Conservation (phyloP, 139 green algal species). For the Chlorella vulgaris region DNA sequence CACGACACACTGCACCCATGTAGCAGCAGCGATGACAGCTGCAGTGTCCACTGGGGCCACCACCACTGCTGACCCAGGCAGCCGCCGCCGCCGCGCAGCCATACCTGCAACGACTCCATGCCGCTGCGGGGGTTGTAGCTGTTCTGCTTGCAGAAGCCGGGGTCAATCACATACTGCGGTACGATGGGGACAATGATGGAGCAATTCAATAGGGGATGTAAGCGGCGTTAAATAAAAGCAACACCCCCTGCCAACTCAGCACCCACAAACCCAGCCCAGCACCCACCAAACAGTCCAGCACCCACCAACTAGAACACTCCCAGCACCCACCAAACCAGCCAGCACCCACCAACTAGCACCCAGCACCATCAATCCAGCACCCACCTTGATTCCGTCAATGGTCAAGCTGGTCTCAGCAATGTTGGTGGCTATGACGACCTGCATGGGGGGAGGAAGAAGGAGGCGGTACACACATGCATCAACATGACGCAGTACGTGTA, state of each 20-base stretch:
- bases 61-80: background rate
- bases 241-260: background rate
- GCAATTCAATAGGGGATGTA: background rate
- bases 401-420: conserved; percentile 98
- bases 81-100: no score
- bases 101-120: conserved; percentile 87
- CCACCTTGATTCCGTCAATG: conserved; percentile 94
- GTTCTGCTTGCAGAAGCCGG: conserved; percentile 98
- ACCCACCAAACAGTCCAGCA: background rate
- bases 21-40: no score
- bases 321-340: background rate
- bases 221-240: background rate
- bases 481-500: background rate
- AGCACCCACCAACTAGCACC: background rate
- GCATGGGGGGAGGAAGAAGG: background rate
- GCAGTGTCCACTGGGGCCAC: no score
- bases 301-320: background rate
- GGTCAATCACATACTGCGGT: conserved; percentile 93
- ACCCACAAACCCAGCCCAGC: background rate
- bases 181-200: background rate
- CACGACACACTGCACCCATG: no score
- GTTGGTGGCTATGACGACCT: conserved; percentile 95
- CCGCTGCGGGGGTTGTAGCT: conserved; percentile 94
- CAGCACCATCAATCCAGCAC: background rate
- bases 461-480: background rate